Evolutionary conservation across 2,329 filamentous ascomycete genomes (phyloP).

Genomic region (Colletotrichum sp.): DNA sequence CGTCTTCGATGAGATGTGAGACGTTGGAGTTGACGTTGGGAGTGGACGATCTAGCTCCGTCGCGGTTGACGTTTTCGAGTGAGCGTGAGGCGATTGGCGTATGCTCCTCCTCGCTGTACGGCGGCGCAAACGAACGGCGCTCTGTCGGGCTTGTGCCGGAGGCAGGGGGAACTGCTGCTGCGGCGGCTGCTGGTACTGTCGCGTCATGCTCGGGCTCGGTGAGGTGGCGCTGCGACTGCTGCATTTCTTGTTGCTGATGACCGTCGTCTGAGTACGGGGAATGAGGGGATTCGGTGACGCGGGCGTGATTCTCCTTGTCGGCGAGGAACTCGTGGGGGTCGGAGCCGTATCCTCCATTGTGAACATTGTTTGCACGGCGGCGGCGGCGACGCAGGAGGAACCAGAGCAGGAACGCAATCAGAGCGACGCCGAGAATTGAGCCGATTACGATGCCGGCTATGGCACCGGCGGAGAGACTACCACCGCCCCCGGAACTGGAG

Average conservation of each 20-base stretch:
- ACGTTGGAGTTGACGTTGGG: constrained; percentile 39
- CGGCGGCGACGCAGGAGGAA: constrained; percentile 47
- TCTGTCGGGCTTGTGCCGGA: not conserved
- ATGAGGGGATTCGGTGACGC: constrained; percentile 42
- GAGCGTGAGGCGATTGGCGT: not conserved
- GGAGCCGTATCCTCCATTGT: constrained; percentile 30
- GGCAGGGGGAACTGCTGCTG: not conserved
- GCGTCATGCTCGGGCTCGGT: not conserved
- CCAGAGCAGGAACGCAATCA: constrained; percentile 46
- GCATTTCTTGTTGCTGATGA: constrained; percentile 15
- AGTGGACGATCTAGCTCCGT: constrained; percentile 8
- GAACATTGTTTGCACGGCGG: constrained; percentile 25
- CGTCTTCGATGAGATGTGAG: constrained; percentile 62
- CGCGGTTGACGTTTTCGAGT: not conserved
- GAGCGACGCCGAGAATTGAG: constrained; percentile 39
- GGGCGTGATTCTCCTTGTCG: constrained; percentile 50
- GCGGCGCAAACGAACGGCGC: not conserved
- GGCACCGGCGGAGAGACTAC: constrained; percentile 44
- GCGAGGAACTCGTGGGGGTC: constrained; percentile 42
- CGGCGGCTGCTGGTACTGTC: not conserved
- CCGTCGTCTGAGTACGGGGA: constrained; percentile 51
- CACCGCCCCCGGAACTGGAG: not conserved
- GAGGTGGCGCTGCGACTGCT: constrained; percentile 17
- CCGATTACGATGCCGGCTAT: constrained; percentile 54
- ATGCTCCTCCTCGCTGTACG: constrained; percentile 5